Base-by-base conservation (phyloP, 163 green algal genomes). In the Scenedesmus sp. region DNA sequence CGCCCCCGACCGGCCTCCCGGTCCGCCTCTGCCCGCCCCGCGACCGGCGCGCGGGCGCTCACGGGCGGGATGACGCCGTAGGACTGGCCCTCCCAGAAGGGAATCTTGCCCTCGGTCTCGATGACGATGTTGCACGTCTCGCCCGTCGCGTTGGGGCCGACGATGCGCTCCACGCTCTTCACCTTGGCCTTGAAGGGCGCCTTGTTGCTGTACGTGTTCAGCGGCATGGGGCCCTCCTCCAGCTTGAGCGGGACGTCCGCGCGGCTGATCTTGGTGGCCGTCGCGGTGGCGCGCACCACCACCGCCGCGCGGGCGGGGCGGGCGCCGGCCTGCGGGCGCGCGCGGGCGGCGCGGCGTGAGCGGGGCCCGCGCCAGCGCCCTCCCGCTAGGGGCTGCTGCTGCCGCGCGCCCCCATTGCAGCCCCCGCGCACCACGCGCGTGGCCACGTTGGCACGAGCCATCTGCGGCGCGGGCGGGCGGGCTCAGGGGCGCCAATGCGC, bases 111-210 rank as follows among this genome's bases (percentile, higher is more conserved):
- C 28, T 94, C 86, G 57, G 89, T 93, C 74, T 97, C 87, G 78
- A 99, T 96, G 84, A 98, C 90, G 81, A 99, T 98, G 92, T 99
- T 90, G 87, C 87, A 97, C n/a, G 94, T 98, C 89, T 99, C 94
- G 70, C 96, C 96, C 22, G 93, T 95, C 51, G 93, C 91, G 82
- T 99, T 98, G 80, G 96, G 94, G 72, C 96, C 96, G 0, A 97
- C 94, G 77, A 99, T 98, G 63, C 85, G 85, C 91, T 98, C 89
- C 69, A 99, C 96, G 11, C 85, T 95, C 73, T 89, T 89, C 60
- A 98, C 48, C 66, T 87, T 93, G 64, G 51, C 89, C 36, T 77
- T 92, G 89, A 95, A 96, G 28, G 93, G 92, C 26, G 84, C 73
- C 91, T 97, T 97, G 89, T 90, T 91, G 63, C 71, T 93, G 87